A percentile compares a stretch with the other conserved stretches of the same genome.
phyloP scores from a whole-genome alignment of 495 filamentous ascomycete species.

The Friedmanniomyces simplex region DNA sequence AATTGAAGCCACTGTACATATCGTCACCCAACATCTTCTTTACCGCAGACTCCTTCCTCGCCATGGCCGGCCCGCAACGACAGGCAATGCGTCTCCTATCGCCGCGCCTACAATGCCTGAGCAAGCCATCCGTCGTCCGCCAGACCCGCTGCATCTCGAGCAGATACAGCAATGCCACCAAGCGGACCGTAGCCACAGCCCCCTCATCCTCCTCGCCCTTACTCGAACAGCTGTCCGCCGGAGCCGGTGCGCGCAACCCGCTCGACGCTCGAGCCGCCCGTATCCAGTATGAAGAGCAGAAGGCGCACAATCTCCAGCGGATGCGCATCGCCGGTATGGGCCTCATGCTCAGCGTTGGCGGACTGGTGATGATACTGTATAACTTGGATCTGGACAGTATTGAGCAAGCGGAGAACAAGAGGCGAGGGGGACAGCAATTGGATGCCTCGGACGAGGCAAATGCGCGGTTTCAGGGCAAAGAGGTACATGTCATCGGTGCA shows the following conservation, averaged over 20 bases:
- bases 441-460: conserved; percentile 18
- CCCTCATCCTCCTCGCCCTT: not conserved
- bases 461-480: conserved; percentile 34
- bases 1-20: no score
- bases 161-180: conserved; percentile 17
- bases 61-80: conserved; percentile 11
- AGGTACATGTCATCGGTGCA: conserved; percentile 34
- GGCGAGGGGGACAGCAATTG: conserved; percentile 4
- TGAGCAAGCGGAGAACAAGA: conserved; percentile 12
- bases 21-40: no score
- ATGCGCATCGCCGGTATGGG: conserved; percentile 21
- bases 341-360: conserved; percentile 11
- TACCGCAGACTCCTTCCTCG: no score
- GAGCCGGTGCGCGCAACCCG: not conserved
- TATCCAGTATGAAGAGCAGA: conserved; percentile 8
- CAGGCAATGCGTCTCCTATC: conserved; percentile 19
- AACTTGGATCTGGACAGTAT: conserved; percentile 17
- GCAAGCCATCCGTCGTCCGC: conserved; percentile 1
- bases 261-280: not conserved
- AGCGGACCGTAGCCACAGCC: conserved; percentile 10
- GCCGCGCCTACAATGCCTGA: conserved; percentile 9
- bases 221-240: not conserved
- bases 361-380: conserved; percentile 3
- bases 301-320: conserved; percentile 15
- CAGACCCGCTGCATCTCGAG: conserved; percentile 12